Base-by-base conservation (phyloP, 108 stramenopile genomes). In the Conticribra weissflogii region DNA sequence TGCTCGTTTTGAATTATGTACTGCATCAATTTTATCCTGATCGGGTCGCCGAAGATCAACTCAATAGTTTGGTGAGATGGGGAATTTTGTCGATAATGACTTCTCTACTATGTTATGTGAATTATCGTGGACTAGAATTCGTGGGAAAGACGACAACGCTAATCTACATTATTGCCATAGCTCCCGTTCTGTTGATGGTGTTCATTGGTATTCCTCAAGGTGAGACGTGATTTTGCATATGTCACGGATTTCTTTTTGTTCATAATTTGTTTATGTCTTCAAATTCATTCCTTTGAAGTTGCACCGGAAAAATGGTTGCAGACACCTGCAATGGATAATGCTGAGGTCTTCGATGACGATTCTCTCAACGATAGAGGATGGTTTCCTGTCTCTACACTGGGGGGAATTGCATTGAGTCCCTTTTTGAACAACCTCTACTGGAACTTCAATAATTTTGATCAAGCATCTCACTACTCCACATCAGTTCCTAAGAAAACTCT, bases 1-100 rank as follows among this genome's bases (percentile, higher is more conserved):
- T 85, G 2, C 72, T 93, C 0, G 88, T 97, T 59, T 41, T 95
- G 32, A 90, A 95, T 51, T 96, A 96, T 68, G 59, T 95, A 12
- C 48, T 82, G 52, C 66, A 30, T 33, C 85, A 88, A 59, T 68
- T 81, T 23, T 85, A 79, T 59, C 41, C 60, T 8, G 41, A 80
- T 34, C 28, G 18, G 30, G 50, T 47, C 12, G 63, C 62, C 22
- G 66, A 30, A 27, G 47, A 27, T 18, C 79, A 77, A 30, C 48
- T 54, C 3, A 50, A 80, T 36, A 63, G 49, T 31, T 21, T 64
- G 33, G 3, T 71, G 18, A 48, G 69, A 15, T 78, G 70, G 24
- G 69, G 58, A 2, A 36, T 71, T 3, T 36, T 71, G 18, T 19
- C 61, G 5, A 21, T 50, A 3, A 57, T 78, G 18, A 69, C 68